Evolutionary conservation across 805 yeast genomes (phyloP).

Genomic region (Teunomyces cretensis): DNA sequence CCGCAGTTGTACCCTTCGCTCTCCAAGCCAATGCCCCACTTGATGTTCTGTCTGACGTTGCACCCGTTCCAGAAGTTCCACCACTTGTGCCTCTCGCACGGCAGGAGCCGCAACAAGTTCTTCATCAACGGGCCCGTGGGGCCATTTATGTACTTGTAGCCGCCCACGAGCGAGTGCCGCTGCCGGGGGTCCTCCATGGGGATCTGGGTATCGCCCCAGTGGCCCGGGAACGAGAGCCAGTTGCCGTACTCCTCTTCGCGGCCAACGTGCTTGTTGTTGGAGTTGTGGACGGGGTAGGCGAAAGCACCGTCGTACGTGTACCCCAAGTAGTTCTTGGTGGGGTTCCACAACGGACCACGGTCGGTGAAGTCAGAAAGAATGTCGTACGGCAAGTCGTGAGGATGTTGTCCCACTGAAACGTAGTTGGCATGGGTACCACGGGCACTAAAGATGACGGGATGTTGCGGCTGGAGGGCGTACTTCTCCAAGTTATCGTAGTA

Average conservation of each 20-base stretch:
- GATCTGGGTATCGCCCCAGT: slow-evolving; percentile 87
- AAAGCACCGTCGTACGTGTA: slow-evolving; percentile 70
- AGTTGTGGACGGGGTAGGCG: slow-evolving; percentile 44
- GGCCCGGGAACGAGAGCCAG: slow-evolving; percentile 82
- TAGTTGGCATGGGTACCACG: slow-evolving; percentile 98
- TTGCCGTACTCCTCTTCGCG: slow-evolving; percentile 57
- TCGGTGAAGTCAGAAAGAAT: slow-evolving; percentile 92
- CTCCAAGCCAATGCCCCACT: slow-evolving; percentile 87
- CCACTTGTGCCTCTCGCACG: slow-evolving; percentile 89
- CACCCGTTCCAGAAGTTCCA: slow-evolving; percentile 89
- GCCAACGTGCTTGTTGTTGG: slow-evolving; percentile 46
- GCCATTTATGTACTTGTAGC: slow-evolving; percentile 89
- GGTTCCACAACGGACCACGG: slow-evolving; percentile 95
- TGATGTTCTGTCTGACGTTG: slow-evolving; percentile 67
- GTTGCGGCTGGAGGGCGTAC: slow-evolving; percentile 40
- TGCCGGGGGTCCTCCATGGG: slow-evolving; percentile 73
- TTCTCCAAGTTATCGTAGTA: slow-evolving; percentile 74
- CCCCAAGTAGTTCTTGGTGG: slow-evolving; percentile 74
- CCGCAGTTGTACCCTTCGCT: slow-evolving; percentile 86
- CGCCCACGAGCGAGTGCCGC: slow-evolving; percentile 76
- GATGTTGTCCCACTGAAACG: slow-evolving; percentile 92
- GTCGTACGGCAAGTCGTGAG: slow-evolving; percentile 92
- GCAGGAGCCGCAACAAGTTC: slow-evolving; percentile 62
- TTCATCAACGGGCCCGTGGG: slow-evolving; percentile 89
- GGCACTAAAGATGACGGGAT: slow-evolving; percentile 84